Conservation (phyloP, 306 rosid genomes). For the Quercus mongolica region DNA sequence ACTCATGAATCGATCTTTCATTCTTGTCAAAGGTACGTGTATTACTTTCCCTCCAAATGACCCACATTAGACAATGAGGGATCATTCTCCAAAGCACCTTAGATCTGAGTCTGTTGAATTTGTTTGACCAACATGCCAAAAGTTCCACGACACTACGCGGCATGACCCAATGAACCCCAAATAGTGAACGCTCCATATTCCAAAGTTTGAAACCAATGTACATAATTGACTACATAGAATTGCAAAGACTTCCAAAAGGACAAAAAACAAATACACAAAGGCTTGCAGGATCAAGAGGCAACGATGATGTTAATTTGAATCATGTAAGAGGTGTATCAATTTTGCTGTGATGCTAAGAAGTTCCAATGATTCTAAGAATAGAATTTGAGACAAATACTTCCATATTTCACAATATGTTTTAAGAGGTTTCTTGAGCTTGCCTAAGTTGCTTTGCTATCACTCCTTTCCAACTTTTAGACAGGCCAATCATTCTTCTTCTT, state of each 20-base stretch:
- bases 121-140: too few species aligned
- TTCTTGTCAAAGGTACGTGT: too few species aligned
- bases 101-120: too few species aligned
- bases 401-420: background rate
- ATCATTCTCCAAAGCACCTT: too few species aligned
- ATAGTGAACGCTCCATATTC: too few species aligned
- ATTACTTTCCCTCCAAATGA: too few species aligned
- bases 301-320: background rate
- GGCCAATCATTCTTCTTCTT: background rate
- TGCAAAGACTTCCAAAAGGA: background rate
- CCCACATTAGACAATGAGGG: too few species aligned
- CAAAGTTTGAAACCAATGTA: background rate
- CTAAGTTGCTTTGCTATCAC: background rate
- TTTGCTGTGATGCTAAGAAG: background rate
- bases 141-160: too few species aligned
- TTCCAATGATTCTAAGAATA: background rate
- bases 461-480: slow-evolving; percentile 9
- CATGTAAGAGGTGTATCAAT: background rate
- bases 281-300: background rate
- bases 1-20: too few species aligned
- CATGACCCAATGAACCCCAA: too few species aligned
- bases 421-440: background rate
- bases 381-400: background rate
- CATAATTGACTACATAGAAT: background rate
- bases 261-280: background rate